Conservation (phyloP, 2,329 filamentous ascomycete species). For the Aspergillus melleus region DNA sequence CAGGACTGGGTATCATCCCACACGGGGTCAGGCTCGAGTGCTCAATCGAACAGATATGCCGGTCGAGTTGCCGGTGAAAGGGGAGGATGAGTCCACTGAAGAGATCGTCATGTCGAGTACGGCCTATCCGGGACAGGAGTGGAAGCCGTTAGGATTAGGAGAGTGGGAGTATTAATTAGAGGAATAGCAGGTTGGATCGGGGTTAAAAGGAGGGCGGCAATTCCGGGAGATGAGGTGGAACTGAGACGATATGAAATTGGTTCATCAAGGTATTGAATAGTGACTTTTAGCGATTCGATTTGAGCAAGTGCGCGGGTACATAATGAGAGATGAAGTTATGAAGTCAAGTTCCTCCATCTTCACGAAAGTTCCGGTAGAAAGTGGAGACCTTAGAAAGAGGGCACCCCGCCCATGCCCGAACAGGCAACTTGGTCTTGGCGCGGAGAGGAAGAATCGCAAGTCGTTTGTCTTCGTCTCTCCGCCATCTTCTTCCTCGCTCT, state of each 20-base stretch:
- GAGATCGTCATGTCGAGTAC: slow-evolving; percentile 51
- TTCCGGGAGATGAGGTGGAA: neutral
- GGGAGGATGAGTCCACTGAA: slow-evolving; percentile 42
- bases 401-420: slow-evolving; percentile 15
- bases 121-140: slow-evolving; percentile 51
- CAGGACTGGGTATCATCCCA: slow-evolving; percentile 12
- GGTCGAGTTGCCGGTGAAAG: slow-evolving; percentile 34
- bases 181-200: neutral
- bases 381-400: neutral
- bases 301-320: neutral
- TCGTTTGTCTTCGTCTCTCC: slow-evolving; percentile 3
- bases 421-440: slow-evolving; percentile 23
- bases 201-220: neutral
- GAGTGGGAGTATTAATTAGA: slow-evolving; percentile 15
- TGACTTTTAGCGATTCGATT: neutral
- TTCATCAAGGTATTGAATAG: neutral
- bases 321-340: neutral
- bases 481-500: neutral
- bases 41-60: slow-evolving; percentile 27
- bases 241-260: neutral
- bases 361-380: too few relatives aligned
- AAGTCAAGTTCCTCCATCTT: too few relatives aligned
- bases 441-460: slow-evolving; percentile 4
- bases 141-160: slow-evolving; percentile 36
- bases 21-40: slow-evolving; percentile 22